These are phyloP conservation scores for Pulveroboletus sp. DNA, from an alignment of 1,284 basidiomycete species.

Conservation along the genomic window DNA sequence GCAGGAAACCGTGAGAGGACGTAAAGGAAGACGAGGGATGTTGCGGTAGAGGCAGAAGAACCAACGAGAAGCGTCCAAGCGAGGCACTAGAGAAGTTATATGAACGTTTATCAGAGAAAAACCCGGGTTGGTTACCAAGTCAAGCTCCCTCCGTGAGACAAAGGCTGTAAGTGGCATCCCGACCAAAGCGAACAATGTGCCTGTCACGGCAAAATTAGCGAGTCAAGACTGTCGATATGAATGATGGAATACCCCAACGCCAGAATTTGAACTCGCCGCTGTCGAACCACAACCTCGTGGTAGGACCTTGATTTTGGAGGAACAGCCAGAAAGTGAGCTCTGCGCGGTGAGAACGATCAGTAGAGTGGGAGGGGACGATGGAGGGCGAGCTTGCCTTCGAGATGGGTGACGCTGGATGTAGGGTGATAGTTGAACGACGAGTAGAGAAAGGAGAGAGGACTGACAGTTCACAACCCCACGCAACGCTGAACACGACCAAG, in stretches of 20 bases:
- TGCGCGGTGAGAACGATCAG: constrained; percentile 26
- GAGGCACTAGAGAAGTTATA: constrained; percentile 42
- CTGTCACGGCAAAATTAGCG: constrained; percentile 34
- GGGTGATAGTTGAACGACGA: neutral
- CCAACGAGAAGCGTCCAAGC: constrained; percentile 71
- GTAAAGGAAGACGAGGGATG: constrained; percentile 63
- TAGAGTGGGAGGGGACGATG: neutral
- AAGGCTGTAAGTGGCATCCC: constrained; percentile 68
- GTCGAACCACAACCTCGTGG: constrained; percentile 66
- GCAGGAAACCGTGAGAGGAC: constrained; percentile 62
- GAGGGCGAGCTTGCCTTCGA: constrained; percentile 52
- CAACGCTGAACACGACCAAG: constrained; percentile 61
- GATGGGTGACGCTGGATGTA: constrained; percentile 62
- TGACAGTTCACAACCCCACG: constrained; percentile 74
- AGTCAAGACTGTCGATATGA: constrained; percentile 7
- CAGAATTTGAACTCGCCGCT: constrained; percentile 61
- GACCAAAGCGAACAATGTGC: constrained; percentile 55
- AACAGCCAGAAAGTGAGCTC: constrained; percentile 78
- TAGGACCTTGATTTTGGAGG: constrained; percentile 65
- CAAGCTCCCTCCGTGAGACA: constrained; percentile 49
- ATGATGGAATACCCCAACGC: constrained; percentile 47
- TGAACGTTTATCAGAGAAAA: constrained; percentile 12
- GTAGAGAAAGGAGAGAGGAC: constrained; percentile 5
- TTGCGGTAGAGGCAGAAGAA: constrained; percentile 55
- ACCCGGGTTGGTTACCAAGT: constrained; percentile 42